A percentile compares a stretch with the other conserved stretches of the same genome.
These are phyloP conservation scores for Pseudocercospora musae DNA, from an alignment of 2,329 filamentous ascomycete genomes.

Conservation along the genomic window DNA sequence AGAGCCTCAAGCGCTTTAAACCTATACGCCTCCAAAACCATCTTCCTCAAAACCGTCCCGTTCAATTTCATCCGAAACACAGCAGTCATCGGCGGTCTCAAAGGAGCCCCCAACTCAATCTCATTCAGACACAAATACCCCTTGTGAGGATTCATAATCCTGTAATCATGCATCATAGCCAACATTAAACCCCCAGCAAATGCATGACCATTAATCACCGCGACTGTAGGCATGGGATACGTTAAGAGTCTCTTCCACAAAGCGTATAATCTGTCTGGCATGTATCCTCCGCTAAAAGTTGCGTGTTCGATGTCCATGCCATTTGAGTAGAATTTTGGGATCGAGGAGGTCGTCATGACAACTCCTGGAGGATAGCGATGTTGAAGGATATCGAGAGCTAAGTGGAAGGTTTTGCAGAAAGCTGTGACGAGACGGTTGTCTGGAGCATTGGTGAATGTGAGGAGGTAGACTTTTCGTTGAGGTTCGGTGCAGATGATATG, in stretches of 20 bases:
- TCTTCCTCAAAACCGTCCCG: constrained; percentile 53
- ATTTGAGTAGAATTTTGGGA: constrained; percentile 78
- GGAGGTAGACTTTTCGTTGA: constrained; percentile 62
- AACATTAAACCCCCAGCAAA: constrained; percentile 82
- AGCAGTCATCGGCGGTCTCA: constrained; percentile 68
- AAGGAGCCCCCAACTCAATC: constrained; percentile 72
- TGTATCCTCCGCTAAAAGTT: constrained; percentile 57
- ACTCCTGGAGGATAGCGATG: constrained; percentile 66
- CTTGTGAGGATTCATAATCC: constrained; percentile 65
- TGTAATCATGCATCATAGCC: constrained; percentile 78
- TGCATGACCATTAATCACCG: constrained; percentile 75
- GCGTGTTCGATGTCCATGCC: constrained; percentile 74
- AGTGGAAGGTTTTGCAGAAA: constrained; percentile 64
- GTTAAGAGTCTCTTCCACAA: constrained; percentile 65
- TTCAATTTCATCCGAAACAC: constrained; percentile 70
- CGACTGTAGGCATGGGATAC: constrained; percentile 78
- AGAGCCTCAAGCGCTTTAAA: constrained; percentile 63
- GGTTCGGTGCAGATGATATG: constrained; percentile 60
- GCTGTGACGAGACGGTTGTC: constrained; percentile 72
- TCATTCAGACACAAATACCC: constrained; percentile 82
- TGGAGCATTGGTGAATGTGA: constrained; percentile 67
- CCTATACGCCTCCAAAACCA: constrained; percentile 71
- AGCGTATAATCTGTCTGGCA: constrained; percentile 58
- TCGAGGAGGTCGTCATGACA: constrained; percentile 70
- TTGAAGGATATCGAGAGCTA: constrained; percentile 73